Percentiles rank a stretch among this genome's conserved stretches.
phyloP scores from a whole-genome alignment of 108 stramenopile genomes.

The Mediolabrus comicus region DNA sequence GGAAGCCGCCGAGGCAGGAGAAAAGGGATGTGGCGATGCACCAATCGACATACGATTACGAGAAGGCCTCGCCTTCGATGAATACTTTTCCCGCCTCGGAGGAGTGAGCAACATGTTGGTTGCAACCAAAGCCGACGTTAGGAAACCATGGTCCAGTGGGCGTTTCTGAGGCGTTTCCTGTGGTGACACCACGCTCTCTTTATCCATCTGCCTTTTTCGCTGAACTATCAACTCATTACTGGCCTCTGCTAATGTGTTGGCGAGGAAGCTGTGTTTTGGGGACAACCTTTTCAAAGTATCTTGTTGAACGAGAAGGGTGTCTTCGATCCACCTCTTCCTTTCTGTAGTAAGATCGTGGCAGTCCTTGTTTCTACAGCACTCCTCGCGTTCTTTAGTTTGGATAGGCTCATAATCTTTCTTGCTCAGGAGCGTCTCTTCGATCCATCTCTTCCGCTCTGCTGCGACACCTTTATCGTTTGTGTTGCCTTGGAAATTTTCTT shows the following conservation, averaged over 20 bases:
- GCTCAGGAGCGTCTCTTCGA: background rate
- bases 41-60: background rate
- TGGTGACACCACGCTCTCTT: background rate
- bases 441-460: background rate
- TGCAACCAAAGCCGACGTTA: background rate
- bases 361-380: background rate
- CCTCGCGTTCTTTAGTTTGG: background rate
- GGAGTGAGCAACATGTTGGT: background rate
- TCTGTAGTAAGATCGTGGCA: background rate
- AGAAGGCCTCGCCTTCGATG: background rate
- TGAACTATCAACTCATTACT: background rate
- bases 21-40: background rate
- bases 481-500: no score
- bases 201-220: background rate
- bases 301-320: background rate
- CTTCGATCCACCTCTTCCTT: background rate
- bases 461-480: no score
- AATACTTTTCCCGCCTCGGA: slow-evolving; percentile 1
- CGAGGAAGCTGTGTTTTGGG: background rate
- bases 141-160: background rate
- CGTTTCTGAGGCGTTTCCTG: background rate
- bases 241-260: background rate
- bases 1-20: background rate
- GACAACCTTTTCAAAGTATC: background rate
- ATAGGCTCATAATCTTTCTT: background rate